Percentiles rank a stretch among this genome's conserved stretches.
Evolutionary conservation across 495 filamentous ascomycete genomes (phyloP).

Genomic region (Hypomontagnella submonticulosa): DNA sequence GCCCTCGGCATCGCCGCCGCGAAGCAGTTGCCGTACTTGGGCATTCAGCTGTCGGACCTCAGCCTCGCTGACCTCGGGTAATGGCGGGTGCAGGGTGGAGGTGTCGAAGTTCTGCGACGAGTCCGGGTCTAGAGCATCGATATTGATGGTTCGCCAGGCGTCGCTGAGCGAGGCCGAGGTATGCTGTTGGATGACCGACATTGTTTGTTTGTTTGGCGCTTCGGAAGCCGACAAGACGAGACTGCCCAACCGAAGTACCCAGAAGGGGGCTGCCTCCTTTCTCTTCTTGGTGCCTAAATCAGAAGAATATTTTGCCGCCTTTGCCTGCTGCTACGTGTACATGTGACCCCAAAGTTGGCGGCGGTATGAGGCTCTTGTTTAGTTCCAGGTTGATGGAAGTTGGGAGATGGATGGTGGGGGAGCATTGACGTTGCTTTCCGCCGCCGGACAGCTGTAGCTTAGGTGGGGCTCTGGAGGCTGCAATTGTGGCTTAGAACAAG

Average conservation of each 20-base stretch:
- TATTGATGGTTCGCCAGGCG: conserved; percentile 91
- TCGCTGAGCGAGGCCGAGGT: conserved; percentile 61
- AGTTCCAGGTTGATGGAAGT: conserved; percentile 33
- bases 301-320: conserved; percentile 19
- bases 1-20: conserved; percentile 85
- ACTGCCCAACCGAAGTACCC: conserved; percentile 32
- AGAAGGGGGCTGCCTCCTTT: neutral
- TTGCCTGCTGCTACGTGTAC: conserved; percentile 42
- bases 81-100: conserved; percentile 77
- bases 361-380: conserved; percentile 26
- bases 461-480: conserved; percentile 30
- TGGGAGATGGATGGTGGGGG: conserved; percentile 25
- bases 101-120: conserved; percentile 87
- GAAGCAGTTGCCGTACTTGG: conserved; percentile 85
- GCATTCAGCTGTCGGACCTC: conserved; percentile 77
- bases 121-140: conserved; percentile 90
- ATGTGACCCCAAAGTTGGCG: conserved; percentile 19
- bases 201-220: conserved; percentile 41
- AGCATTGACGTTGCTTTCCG: conserved; percentile 41
- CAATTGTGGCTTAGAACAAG: conserved; percentile 39
- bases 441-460: conserved; percentile 35
- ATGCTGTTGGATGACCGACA: conserved; percentile 69
- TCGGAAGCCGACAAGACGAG: conserved; percentile 11
- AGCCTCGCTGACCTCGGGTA: conserved; percentile 71
- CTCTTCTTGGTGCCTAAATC: conserved; percentile 39